These are phyloP conservation scores for Tubosaeta sp. DNA, from an alignment of 768 basidiomycete genomes.

Conservation along the genomic window DNA sequence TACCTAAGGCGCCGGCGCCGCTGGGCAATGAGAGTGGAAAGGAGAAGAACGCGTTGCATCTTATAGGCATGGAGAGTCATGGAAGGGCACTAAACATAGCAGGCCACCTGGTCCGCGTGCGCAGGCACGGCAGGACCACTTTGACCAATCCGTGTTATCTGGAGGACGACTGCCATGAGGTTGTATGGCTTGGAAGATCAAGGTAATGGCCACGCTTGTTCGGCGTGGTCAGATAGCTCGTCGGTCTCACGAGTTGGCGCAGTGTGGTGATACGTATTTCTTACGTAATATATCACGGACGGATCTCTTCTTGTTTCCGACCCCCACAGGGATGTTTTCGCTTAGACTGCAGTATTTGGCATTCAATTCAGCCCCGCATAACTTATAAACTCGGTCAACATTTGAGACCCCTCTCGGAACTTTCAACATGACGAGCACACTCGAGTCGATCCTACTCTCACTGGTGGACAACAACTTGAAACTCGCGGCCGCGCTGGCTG, in stretches of 20 bases:
- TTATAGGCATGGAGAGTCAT: slow-evolving; percentile 22
- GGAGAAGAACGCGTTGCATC: slow-evolving; percentile 6
- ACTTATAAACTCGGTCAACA: neutral
- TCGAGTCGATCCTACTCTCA: slow-evolving; percentile 6
- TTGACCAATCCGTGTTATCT: slow-evolving; percentile 5
- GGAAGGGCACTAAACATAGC: slow-evolving; percentile 22
- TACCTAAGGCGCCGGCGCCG: slow-evolving; percentile 14
- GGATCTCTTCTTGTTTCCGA: neutral
- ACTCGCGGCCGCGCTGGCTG: slow-evolving; percentile 4
- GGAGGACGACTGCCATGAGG: slow-evolving; percentile 14
- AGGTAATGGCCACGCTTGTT: slow-evolving; percentile 22
- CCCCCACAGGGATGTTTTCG: neutral
- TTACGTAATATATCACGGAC: no score
- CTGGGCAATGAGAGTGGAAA: slow-evolving; percentile 6
- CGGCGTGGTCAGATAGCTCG: no score
- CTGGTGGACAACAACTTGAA: neutral
- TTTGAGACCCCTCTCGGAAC: neutral
- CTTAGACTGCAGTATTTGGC: neutral
- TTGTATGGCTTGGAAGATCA: neutral
- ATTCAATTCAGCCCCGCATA: neutral
- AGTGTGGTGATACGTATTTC: no score
- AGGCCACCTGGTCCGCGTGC: slow-evolving; percentile 16
- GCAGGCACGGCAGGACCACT: slow-evolving; percentile 18
- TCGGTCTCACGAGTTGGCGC: no score
- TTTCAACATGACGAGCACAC: slow-evolving; percentile 13